Base-by-base conservation (phyloP, 2,329 filamentous ascomycete genomes). In the Penicillium aurantiogriseum region DNA sequence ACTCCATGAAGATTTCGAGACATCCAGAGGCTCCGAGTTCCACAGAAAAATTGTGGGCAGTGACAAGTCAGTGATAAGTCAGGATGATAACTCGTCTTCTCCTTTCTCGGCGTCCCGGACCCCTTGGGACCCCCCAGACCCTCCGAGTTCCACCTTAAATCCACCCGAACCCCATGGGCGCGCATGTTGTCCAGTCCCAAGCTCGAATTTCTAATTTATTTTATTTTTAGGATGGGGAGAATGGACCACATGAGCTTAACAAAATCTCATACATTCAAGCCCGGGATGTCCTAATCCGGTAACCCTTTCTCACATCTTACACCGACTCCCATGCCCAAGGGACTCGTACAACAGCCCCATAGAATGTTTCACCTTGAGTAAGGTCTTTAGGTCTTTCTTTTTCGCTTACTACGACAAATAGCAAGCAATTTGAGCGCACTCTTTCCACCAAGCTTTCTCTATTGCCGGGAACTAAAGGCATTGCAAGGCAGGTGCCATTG, bases 201-300 rank as follows among this genome's bases (percentile, higher is more conserved):
- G 46, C 23, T 56, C 6, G 7, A 8, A n/a, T 25, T 45, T 33
- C 39, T 23, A 15, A 39, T 51, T 33, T 33, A 33, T 38, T 25
- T 49, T 57, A 54, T 55, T 60, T 59, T 61, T 54, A 49, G 52
- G 23, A 15, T 35, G 45, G 50, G 51, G 29, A 33, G 45, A 35
- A 51, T 38, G 46, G 47, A 21, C 23, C 46, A 51, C 39, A 25
- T 56, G 40, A 36, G 54, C 54, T 51, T 51, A 51, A 51, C 39
- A 13, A 23, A 51, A 43, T 50, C 45, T 48, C 48, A 52, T 56
- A 52, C 53, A 49, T 36, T 29, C 17, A 11, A 44, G 27, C 25
- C 31, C 60, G 62, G 63, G 54, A 63, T 58, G 27, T 57, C 63
- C 60, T 43, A 56, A 63, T 64, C 27, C 23, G 58, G 62, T 52